Evolutionary conservation across 345 rosid species (phyloP).

Genomic region (Abelmoschus esculentus): DNA sequence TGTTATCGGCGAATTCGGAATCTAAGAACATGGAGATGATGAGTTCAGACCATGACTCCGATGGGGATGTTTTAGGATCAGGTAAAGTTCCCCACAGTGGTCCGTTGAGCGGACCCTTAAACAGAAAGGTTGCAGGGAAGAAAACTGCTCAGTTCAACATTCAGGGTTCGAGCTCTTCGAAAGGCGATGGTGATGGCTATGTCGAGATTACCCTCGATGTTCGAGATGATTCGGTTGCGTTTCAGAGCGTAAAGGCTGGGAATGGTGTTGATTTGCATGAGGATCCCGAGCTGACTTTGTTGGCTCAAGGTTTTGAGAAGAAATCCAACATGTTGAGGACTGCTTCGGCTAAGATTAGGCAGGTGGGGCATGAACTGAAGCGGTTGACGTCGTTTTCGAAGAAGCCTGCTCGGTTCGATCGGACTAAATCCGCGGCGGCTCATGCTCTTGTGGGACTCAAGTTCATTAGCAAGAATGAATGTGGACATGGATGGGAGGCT

Average conservation of each 20-base stretch:
- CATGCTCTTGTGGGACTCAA: slow-evolving; percentile 64
- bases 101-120: slow-evolving; percentile 44
- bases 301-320: slow-evolving; percentile 46
- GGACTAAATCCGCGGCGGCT: slow-evolving; percentile 60
- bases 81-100: slow-evolving; percentile 32
- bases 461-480: slow-evolving; percentile 64
- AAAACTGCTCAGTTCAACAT: slow-evolving; percentile 31
- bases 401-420: slow-evolving; percentile 44
- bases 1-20: background rate
- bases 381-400: slow-evolving; percentile 45
- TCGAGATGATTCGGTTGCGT: slow-evolving; percentile 15
- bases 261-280: slow-evolving; percentile 27
- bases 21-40: slow-evolving; percentile 15
- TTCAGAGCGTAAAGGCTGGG: slow-evolving; percentile 21
- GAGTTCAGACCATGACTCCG: slow-evolving; percentile 28
- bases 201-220: slow-evolving; percentile 27
- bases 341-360: slow-evolving; percentile 46
- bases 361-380: slow-evolving; percentile 64
- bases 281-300: slow-evolving; percentile 32
- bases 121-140: slow-evolving; percentile 26
- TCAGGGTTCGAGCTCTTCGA: slow-evolving; percentile 18
- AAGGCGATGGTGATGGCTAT: slow-evolving; percentile 18
- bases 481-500: slow-evolving; percentile 59
- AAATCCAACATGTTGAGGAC: slow-evolving; percentile 34
- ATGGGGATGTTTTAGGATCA: slow-evolving; percentile 27